Conservation (phyloP, 2,329 filamentous ascomycete genomes). For the Fusarium lyarnte region DNA sequence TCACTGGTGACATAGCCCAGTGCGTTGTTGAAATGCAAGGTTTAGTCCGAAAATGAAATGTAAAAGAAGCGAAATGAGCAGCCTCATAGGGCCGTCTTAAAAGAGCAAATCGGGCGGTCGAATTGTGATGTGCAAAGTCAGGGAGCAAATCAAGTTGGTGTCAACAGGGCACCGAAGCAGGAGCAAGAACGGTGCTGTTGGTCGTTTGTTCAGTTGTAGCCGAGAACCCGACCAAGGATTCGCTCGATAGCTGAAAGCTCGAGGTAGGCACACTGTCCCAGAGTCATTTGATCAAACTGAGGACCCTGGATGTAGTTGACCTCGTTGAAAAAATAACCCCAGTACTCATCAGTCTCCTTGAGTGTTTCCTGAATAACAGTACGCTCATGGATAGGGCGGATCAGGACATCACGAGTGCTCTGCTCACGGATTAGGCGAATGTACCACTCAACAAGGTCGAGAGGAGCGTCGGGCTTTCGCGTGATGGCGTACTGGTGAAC, state of each 20-base stretch:
- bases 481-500: conserved; percentile 61
- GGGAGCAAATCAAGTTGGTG: neutral
- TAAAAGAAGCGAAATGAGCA: neutral
- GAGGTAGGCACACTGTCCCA: conserved; percentile 55
- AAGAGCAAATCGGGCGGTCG: neutral
- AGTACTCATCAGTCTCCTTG: conserved; percentile 54
- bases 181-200: neutral
- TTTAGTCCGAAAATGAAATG: conserved; percentile 7
- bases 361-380: conserved; percentile 48
- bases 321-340: conserved; percentile 64
- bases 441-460: conserved; percentile 69
- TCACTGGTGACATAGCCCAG: neutral
- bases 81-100: neutral
- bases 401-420: conserved; percentile 54
- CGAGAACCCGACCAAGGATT: conserved; percentile 56
- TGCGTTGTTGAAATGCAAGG: neutral
- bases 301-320: conserved; percentile 53
- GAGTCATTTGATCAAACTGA: conserved; percentile 58
- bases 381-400: conserved; percentile 54
- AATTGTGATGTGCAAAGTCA: neutral
- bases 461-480: conserved; percentile 58
- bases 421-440: conserved; percentile 64
- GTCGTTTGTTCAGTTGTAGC: neutral
- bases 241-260: conserved; percentile 63
- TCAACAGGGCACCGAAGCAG: neutral